phyloP scores from a whole-genome alignment of 257 asterid species.

The Petunia axillaris region DNA sequence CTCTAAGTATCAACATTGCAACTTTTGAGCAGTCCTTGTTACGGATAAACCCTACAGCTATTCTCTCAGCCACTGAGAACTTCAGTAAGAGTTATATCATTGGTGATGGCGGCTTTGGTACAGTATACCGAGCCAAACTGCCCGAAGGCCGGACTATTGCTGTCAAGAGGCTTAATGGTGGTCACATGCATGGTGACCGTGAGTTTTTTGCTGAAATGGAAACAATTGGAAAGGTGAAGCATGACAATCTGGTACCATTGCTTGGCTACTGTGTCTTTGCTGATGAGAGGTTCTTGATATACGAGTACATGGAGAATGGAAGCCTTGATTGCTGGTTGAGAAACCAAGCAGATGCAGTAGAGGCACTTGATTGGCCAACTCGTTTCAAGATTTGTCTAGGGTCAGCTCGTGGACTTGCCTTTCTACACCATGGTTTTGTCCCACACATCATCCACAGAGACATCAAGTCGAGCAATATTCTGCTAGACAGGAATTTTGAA shows the following conservation, averaged over 20 bases:
- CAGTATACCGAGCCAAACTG: slow-evolving; percentile 63
- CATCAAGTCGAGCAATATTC: slow-evolving; percentile 77
- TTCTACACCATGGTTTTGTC: slow-evolving; percentile 76
- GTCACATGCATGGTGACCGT: slow-evolving; percentile 64
- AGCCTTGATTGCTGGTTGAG: slow-evolving; percentile 78
- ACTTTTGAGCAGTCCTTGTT: slow-evolving; percentile 66
- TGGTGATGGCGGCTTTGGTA: slow-evolving; percentile 83
- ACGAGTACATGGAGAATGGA: slow-evolving; percentile 85
- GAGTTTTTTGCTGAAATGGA: slow-evolving; percentile 86
- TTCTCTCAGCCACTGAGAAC: slow-evolving; percentile 69
- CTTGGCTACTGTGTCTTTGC: slow-evolving; percentile 68
- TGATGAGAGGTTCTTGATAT: slow-evolving; percentile 71
- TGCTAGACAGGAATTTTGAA: slow-evolving; percentile 56
- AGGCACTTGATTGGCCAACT: slow-evolving; percentile 62
- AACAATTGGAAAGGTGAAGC: slow-evolving; percentile 78
- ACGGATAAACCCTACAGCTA: slow-evolving; percentile 60
- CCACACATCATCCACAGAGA: slow-evolving; percentile 89
- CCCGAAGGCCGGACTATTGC: slow-evolving; percentile 58
- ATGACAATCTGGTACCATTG: slow-evolving; percentile 63
- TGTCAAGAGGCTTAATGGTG: slow-evolving; percentile 70
- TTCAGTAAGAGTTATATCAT: slow-evolving; percentile 68
- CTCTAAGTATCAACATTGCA: slow-evolving; percentile 79
- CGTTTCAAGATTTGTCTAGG: slow-evolving; percentile 75
- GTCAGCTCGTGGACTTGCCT: slow-evolving; percentile 69
- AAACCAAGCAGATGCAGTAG: slow-evolving; percentile 42